Percentiles rank a stretch among this genome's conserved stretches.
Evolutionary conservation across 495 filamentous ascomycete species (phyloP).

Genomic region (Neurospora sp.): DNA sequence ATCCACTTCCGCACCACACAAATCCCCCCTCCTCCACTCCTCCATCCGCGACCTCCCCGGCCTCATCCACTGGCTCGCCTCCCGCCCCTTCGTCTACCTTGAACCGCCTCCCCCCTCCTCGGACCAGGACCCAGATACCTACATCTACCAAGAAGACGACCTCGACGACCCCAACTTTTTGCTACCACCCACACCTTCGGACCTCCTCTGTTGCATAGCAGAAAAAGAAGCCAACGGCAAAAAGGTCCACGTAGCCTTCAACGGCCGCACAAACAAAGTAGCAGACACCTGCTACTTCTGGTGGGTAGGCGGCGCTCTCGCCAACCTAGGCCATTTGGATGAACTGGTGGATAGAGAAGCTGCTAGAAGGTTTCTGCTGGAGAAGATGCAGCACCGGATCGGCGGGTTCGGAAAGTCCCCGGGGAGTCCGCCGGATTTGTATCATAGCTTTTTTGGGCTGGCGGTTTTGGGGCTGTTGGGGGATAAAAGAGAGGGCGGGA

Average conservation of each 20-base stretch:
- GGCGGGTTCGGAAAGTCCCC: constrained; percentile 85
- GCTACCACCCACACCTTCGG: constrained; percentile 10
- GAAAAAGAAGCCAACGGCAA: background rate
- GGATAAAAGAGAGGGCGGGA: constrained; percentile 43
- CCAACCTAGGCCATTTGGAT: constrained; percentile 47
- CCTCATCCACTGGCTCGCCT: constrained; percentile 39
- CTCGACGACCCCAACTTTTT: constrained; percentile 11
- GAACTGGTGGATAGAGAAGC: constrained; percentile 46
- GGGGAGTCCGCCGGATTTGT: constrained; percentile 76
- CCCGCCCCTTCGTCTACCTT: constrained; percentile 49
- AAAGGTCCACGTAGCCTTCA: constrained; percentile 52
- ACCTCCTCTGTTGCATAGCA: constrained; percentile 18
- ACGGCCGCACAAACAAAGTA: constrained; percentile 79
- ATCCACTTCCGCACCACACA: constrained; percentile 18
- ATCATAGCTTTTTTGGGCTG: constrained; percentile 84
- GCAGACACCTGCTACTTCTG: constrained; percentile 93
- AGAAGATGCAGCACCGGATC: constrained; percentile 81
- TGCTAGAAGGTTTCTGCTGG: constrained; percentile 67
- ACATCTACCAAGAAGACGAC: constrained; percentile 25
- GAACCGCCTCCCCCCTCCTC: constrained; percentile 27
- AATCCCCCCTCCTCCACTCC: constrained; percentile 17
- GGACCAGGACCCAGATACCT: constrained; percentile 18
- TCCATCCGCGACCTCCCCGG: constrained; percentile 27
- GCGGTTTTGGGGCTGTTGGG: constrained; percentile 61
- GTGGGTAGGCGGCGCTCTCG: constrained; percentile 71